Conservation (phyloP, 108 stramenopile genomes). For the Skeletonema marinoi region DNA sequence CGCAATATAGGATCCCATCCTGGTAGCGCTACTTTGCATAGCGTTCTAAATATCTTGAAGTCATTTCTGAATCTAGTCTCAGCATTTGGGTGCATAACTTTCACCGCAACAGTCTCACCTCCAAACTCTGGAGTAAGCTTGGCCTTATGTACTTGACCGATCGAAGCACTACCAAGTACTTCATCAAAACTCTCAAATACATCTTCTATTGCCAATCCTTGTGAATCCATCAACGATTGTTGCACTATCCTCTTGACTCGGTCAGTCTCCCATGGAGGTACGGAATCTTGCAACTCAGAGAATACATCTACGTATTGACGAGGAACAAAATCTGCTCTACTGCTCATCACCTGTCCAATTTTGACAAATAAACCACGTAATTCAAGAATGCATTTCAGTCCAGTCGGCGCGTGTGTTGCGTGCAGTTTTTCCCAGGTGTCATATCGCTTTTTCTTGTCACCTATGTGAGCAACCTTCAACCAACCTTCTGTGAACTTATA, state of each 20-base stretch:
- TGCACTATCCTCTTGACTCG: slow-evolving; percentile 41
- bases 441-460: slow-evolving; percentile 38
- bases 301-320: slow-evolving; percentile 66
- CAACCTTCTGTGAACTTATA: slow-evolving; percentile 74
- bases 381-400: slow-evolving; percentile 56
- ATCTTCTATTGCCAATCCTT: slow-evolving; percentile 51
- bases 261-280: slow-evolving; percentile 64
- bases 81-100: slow-evolving; percentile 74
- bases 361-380: slow-evolving; percentile 63
- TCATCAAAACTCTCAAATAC: slow-evolving; percentile 68
- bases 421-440: slow-evolving; percentile 56
- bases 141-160: slow-evolving; percentile 74
- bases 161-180: slow-evolving; percentile 69
- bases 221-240: slow-evolving; percentile 32
- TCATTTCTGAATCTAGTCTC: slow-evolving; percentile 67
- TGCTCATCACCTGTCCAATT: slow-evolving; percentile 64
- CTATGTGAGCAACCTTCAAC: slow-evolving; percentile 35
- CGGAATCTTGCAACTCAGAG: slow-evolving; percentile 56
- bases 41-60: slow-evolving; percentile 68
- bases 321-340: slow-evolving; percentile 76
- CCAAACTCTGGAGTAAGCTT: slow-evolving; percentile 30
- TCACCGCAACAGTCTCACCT: slow-evolving; percentile 58
- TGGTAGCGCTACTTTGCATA: slow-evolving; percentile 69
- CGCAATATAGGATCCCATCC: slow-evolving; percentile 73
- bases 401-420: slow-evolving; percentile 45